phyloP scores from a whole-genome alignment of 768 basidiomycete genomes.

The Mycena epipterygia region DNA sequence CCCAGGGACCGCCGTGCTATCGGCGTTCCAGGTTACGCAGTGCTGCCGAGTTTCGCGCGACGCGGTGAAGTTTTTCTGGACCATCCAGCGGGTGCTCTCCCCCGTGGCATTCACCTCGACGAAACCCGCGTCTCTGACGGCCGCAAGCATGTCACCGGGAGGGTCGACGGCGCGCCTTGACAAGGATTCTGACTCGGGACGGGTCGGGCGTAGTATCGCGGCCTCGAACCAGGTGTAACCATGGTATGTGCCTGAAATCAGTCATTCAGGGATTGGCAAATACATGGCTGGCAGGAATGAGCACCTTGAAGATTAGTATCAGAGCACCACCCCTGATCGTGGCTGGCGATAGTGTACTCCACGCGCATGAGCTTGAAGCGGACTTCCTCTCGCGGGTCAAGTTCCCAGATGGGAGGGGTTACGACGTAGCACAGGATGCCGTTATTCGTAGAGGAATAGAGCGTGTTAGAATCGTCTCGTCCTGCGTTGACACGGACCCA shows the following conservation, averaged over 20 bases:
- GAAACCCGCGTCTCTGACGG: not conserved
- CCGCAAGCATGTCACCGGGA: too few species aligned
- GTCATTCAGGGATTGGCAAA: too few species aligned
- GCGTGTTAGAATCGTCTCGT: too few species aligned
- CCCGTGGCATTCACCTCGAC: not conserved
- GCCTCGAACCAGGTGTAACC: conserved; percentile 2
- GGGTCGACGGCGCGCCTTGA: too few species aligned
- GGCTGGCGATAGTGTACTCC: not conserved
- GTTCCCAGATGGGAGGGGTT: too few species aligned
- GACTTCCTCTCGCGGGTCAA: not conserved
- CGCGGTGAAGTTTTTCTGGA: not conserved
- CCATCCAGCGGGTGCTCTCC: not conserved
- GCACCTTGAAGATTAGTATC: not conserved
- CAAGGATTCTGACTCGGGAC: too few species aligned
- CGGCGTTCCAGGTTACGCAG: not conserved
- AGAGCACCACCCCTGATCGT: not conserved
- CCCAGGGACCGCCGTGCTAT: not conserved
- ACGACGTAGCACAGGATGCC: too few species aligned
- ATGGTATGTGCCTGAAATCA: not conserved
- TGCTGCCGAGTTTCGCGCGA: not conserved
- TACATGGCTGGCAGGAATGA: too few species aligned
- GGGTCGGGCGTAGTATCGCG: not conserved
- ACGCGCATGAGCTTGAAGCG: not conserved
- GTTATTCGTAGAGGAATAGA: too few species aligned
- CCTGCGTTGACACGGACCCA: too few species aligned